Conservation (phyloP, 2,329 filamentous ascomycete species). For the Aspergillus chevalieri region DNA sequence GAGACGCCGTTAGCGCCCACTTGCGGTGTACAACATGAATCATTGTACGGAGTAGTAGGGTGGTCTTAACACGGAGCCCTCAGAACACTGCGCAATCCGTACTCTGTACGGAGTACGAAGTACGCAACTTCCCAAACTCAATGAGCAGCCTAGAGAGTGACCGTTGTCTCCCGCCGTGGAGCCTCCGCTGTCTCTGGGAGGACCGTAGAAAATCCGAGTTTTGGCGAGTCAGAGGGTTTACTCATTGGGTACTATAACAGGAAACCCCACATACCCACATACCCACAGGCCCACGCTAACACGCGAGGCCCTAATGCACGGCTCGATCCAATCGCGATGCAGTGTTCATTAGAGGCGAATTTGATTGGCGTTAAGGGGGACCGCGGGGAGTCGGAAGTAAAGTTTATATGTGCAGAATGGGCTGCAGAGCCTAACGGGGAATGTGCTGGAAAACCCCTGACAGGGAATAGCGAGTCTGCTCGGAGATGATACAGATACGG, state of each 20-base stretch:
- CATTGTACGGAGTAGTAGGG: too few species aligned
- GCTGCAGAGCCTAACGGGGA: too few species aligned
- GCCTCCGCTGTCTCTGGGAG: background rate
- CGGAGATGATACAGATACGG: too few species aligned
- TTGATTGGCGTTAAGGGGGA: background rate
- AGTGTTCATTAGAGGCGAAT: background rate
- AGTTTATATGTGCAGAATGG: background rate
- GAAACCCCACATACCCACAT: background rate
- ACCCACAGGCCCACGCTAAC: too few species aligned
- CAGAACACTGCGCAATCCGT: too few species aligned
- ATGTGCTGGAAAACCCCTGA: background rate
- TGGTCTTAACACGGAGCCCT: too few species aligned
- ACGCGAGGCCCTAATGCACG: background rate
- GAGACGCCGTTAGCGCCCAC: too few species aligned
- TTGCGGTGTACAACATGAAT: too few species aligned
- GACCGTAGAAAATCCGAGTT: background rate
- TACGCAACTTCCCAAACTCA: too few species aligned
- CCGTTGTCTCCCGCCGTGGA: too few species aligned
- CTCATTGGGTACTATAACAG: background rate
- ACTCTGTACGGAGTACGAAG: too few species aligned
- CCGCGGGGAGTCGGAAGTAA: background rate
- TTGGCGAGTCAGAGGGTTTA: background rate
- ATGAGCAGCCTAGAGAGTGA: too few species aligned
- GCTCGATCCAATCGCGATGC: background rate
- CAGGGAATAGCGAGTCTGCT: background rate